Evolutionary conservation across 164 flowering plant genomes (phyloP).

Genomic region (Brasenia schreberi): DNA sequence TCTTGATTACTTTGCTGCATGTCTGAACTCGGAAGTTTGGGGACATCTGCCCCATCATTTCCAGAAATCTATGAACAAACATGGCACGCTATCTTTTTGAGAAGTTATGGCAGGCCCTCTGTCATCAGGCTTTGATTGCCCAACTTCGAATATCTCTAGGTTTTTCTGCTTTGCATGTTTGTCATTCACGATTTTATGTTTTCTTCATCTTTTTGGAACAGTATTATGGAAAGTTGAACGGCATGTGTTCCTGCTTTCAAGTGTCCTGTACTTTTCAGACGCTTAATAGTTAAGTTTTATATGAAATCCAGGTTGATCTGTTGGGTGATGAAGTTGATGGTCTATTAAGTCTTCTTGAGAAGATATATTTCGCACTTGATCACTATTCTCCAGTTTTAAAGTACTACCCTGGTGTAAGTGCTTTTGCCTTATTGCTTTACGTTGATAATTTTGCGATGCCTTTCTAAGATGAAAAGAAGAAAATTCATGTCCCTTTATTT

Average conservation of each 20-base stretch:
- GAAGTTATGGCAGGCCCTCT: no score
- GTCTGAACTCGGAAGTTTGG: no score
- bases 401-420: conserved; percentile 92
- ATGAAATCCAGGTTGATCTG: conserved; percentile 66
- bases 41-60: no score
- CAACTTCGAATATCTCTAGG: no score
- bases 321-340: conserved; percentile 82
- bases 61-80: no score
- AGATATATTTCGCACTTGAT: conserved; percentile 84
- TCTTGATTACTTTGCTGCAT: no score
- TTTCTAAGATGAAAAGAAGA: not conserved
- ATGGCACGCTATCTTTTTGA: no score
- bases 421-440: not conserved
- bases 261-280: not conserved
- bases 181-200: no score
- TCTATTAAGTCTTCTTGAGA: conserved; percentile 62
- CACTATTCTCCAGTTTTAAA: conserved; percentile 82
- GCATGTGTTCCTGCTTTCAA: no score
- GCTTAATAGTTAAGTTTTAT: not conserved
- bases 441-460: not conserved
- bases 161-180: not conserved
- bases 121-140: no score
- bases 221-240: no score
- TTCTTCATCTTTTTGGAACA: no score
- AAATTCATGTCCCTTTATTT: not conserved